These are phyloP conservation scores for Hyparrhenia diplandra DNA, from an alignment of 176 grass and related monocot species.

Conservation along the genomic window DNA sequence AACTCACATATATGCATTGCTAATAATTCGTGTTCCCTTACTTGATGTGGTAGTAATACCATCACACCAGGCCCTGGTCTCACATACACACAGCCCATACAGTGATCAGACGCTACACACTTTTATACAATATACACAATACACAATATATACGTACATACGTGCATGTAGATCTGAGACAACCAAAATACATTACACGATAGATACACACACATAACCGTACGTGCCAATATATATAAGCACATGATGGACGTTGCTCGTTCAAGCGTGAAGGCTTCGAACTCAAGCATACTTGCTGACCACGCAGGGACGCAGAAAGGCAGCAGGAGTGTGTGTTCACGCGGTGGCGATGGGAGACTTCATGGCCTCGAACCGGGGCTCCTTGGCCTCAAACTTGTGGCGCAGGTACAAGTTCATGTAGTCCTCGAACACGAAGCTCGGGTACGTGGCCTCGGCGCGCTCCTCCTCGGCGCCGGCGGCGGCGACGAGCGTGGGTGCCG, in stretches of 20 bases:
- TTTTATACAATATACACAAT: no score
- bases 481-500: constrained; percentile 48
- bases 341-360: constrained; percentile 57
- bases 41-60: no score
- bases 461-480: constrained; percentile 11
- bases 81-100: no score
- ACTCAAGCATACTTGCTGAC: not conserved
- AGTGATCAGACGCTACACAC: no score
- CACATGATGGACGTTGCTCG: no score
- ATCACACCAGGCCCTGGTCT: no score
- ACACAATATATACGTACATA: not conserved
- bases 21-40: no score
- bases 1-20: no score
- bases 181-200: not conserved
- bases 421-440: constrained; percentile 91
- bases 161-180: not conserved
- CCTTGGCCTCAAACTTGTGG: constrained; percentile 92
- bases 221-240: not conserved
- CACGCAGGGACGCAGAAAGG: not conserved
- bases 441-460: constrained; percentile 28
- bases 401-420: constrained; percentile 86
- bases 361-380: constrained; percentile 83
- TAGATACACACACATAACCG: not conserved
- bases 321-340: not conserved
- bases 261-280: not conserved